Percentiles rank a stretch among this genome's conserved stretches.
These are phyloP conservation scores for Beverwykella pulmonaria DNA, from an alignment of 495 filamentous ascomycete species.

Conservation along the genomic window DNA sequence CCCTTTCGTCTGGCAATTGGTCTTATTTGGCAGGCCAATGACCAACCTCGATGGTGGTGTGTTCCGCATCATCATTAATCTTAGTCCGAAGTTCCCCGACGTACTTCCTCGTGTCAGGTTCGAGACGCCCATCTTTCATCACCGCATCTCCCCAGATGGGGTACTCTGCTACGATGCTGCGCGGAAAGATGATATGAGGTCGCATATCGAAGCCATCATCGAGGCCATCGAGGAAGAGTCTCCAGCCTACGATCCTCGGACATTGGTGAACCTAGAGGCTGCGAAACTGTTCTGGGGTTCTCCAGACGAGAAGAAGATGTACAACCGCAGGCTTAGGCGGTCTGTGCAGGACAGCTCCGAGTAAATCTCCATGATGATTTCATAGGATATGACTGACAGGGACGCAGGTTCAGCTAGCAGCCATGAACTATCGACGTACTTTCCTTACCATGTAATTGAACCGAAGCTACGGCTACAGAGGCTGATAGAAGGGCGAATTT, in stretches of 20 bases:
- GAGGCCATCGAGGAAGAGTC: slow-evolving; percentile 80
- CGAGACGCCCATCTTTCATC: slow-evolving; percentile 81
- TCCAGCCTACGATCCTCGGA: slow-evolving; percentile 88
- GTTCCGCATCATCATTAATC: slow-evolving; percentile 74
- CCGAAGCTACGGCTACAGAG: slow-evolving; percentile 3
- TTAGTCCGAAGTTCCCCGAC: slow-evolving; percentile 89
- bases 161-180: slow-evolving; percentile 80
- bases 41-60: slow-evolving; percentile 90
- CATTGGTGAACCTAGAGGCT: slow-evolving; percentile 84
- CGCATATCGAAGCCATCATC: slow-evolving; percentile 85
- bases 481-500: slow-evolving; percentile 19
- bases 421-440: background rate
- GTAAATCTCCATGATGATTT: slow-evolving; percentile 41
- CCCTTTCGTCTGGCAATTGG: slow-evolving; percentile 67
- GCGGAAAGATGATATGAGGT: slow-evolving; percentile 74
- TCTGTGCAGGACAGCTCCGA: slow-evolving; percentile 59
- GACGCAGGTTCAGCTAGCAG: background rate
- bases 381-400: background rate
- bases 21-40: slow-evolving; percentile 90
- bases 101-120: slow-evolving; percentile 86
- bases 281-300: slow-evolving; percentile 86
- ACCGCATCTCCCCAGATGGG: slow-evolving; percentile 78
- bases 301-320: slow-evolving; percentile 74
- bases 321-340: slow-evolving; percentile 75
- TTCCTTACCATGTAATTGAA: slow-evolving; percentile 1